Conservation (phyloP, 1,284 basidiomycete genomes). For the Ceratobasidium sp. region DNA sequence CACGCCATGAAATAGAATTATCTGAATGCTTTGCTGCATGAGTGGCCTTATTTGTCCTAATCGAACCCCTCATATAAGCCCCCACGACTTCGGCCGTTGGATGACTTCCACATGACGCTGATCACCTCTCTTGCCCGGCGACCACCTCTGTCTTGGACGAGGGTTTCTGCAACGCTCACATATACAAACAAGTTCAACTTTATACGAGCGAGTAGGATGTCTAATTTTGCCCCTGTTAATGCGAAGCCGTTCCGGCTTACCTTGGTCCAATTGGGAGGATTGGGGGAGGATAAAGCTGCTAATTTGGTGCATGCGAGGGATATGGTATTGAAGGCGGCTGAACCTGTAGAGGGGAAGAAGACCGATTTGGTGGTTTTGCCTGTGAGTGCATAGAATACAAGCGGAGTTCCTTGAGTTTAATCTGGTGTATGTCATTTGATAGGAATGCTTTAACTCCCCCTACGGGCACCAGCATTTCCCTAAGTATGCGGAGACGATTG, state of each 20-base stretch:
- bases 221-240: constrained; percentile 42
- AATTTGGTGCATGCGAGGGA: constrained; percentile 86
- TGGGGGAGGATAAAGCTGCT: constrained; percentile 75
- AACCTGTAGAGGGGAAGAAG: constrained; percentile 63
- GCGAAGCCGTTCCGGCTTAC: constrained; percentile 83
- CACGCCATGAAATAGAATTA: not conserved
- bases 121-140: constrained; percentile 32
- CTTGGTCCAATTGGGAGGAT: constrained; percentile 84
- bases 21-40: not conserved
- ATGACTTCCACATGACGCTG: constrained; percentile 28
- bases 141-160: constrained; percentile 7
- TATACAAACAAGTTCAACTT: not conserved
- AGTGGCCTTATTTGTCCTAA: constrained; percentile 22
- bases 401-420: not conserved
- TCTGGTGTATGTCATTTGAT: constrained; percentile 26
- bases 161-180: constrained; percentile 5
- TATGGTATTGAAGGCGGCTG: constrained; percentile 80
- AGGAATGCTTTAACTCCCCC: constrained; percentile 99
- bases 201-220: constrained; percentile 26
- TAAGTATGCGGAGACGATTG: constrained; percentile 86
- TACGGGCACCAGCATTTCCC: constrained; percentile 92
- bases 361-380: constrained; percentile 91
- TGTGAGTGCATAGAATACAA: constrained; percentile 61
- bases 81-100: constrained; percentile 1
- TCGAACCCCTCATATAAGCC: constrained; percentile 17